phyloP scores from a whole-genome alignment of 1,284 basidiomycete species.

The Meira miltonrushii region DNA sequence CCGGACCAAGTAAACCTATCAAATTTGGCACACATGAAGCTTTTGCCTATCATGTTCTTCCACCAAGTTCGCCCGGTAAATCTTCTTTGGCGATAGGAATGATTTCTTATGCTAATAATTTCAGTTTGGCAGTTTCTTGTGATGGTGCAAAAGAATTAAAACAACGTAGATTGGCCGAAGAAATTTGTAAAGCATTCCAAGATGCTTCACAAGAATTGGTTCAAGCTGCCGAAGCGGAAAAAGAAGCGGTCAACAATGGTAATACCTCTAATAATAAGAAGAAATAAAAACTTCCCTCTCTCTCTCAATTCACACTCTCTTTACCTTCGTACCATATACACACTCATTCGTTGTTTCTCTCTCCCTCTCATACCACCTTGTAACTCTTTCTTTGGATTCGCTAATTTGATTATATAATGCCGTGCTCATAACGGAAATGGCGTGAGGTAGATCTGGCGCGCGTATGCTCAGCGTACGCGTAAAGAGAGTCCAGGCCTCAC shows the following conservation, averaged over 20 bases:
- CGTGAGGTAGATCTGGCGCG: no score
- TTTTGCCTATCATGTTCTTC: conserved; percentile 48
- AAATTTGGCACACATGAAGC: conserved; percentile 47
- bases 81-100: conserved; percentile 49
- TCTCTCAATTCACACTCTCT: not conserved
- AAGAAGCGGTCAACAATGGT: not conserved
- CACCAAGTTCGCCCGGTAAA: conserved; percentile 48
- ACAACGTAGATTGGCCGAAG: conserved; percentile 22
- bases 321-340: not conserved
- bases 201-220: conserved; percentile 37
- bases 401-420: no score
- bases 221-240: conserved; percentile 28
- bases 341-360: not conserved
- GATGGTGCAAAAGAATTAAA: conserved; percentile 48
- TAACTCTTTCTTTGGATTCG: no score
- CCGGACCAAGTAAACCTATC: conserved; percentile 47
- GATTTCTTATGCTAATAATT: conserved; percentile 49
- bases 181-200: conserved; percentile 47
- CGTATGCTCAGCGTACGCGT: no score
- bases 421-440: no score
- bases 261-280: no score
- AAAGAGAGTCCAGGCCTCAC: no score
- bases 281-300: no score
- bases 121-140: conserved; percentile 49
- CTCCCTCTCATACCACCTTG: no score